phyloP scores from a whole-genome alignment of 2,329 filamentous ascomycete genomes.

The Trichoderma sp. region DNA sequence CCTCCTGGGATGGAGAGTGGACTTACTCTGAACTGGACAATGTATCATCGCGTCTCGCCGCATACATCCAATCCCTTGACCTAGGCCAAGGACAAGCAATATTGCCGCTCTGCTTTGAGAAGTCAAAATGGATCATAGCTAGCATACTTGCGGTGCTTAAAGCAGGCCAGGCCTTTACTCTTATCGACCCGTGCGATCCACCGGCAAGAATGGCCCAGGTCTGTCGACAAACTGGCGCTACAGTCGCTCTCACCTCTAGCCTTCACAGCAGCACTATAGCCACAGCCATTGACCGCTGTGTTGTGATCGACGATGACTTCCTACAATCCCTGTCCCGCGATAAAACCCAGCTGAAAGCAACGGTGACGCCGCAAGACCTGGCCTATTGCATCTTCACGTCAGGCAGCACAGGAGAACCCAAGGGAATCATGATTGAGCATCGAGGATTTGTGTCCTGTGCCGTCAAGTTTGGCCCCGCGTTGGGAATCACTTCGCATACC shows the following conservation, averaged over 20 bases:
- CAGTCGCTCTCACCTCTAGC: not conserved
- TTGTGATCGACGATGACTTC: not conserved
- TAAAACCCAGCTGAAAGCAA: not conserved
- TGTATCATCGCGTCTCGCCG: not conserved
- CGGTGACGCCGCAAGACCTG: not conserved
- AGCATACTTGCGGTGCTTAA: not conserved
- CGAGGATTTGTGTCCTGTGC: not conserved
- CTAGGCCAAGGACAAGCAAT: not conserved
- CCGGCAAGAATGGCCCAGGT: not conserved
- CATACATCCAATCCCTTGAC: not conserved
- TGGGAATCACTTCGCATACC: not conserved
- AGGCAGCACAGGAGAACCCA: not conserved
- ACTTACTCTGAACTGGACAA: constrained; percentile 41
- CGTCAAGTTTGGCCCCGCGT: not conserved
- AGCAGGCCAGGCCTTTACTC: not conserved
- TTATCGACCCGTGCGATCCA: not conserved
- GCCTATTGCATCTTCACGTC: not conserved
- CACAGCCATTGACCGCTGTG: not conserved
- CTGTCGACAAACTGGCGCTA: not conserved
- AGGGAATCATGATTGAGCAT: not conserved
- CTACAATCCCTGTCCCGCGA: not conserved
- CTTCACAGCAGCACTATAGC: not conserved
- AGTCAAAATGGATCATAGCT: constrained; percentile 23
- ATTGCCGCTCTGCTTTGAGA: constrained; percentile 20
- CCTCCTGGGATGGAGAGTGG: constrained; percentile 43